Evolutionary conservation across 1,284 basidiomycete species (phyloP), one percentile per base, ranked within the genome.

Genomic region (Ceratobasidium theobromae): DNA sequence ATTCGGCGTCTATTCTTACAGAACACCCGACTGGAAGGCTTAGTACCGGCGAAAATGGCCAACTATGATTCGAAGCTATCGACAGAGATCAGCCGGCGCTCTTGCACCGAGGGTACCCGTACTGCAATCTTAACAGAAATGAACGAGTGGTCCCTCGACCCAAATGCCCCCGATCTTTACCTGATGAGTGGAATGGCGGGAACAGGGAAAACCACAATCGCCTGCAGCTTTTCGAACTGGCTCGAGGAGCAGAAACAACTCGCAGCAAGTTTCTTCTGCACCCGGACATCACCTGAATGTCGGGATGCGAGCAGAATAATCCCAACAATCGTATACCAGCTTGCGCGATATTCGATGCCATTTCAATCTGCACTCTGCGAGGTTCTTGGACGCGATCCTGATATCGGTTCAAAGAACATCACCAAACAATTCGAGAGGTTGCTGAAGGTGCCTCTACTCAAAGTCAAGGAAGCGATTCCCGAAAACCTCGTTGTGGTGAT

Each of bases 251-350:
- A 27, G 6, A 5, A 9, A 33, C 54, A 43, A 18, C 54, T 57
- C n/a, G 54, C 23, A 21, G 54, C 54, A 11, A 57, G 54, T 18
- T 57, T 57, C 41, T 57, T 57, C n/a, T 57, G 41, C 25, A 41
- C 18, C 12, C 21, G 41, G n/a, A n/a, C 21, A 3, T n/a, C 43
- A 23, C 23, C 38, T n/a, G 54, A 43, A n/a, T 57, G 54, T 28
- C 40, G 41, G 30, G 54, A 57, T 16, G 21, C 45, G 23, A n/a
- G 23, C 4, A 23, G 54, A 5, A 45, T 57, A 6, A 14, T 54
- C 14, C 53, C 53, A 8, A 54, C 23, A n/a, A n/a, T n/a, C n/a
- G n/a, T n/a, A n/a, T n/a, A n/a, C n/a, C n/a, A n/a, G n/a, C n/a
- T n/a, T n/a, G 38, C 54, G 11, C 54, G 54, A 16, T 30, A 18